These are phyloP conservation scores for Jimgerdemannia flammicorona DNA, from an alignment of 192 early-diverging fungal genomes.

Conservation along the genomic window DNA sequence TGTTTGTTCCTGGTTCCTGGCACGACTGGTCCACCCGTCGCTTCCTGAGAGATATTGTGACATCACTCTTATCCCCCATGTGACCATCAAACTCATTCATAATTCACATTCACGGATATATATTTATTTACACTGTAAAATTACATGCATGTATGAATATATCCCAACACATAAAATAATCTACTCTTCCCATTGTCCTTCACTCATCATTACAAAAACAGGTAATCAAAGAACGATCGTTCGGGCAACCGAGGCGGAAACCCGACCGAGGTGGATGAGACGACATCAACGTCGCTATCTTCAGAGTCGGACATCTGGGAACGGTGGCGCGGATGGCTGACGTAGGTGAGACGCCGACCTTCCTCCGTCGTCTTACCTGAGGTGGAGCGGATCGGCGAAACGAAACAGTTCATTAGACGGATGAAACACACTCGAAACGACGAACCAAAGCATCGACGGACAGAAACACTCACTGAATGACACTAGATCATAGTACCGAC, in stretches of 20 bases:
- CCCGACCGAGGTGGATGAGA: not conserved
- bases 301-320: not conserved
- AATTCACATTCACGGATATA: no score
- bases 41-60: no score
- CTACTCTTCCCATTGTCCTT: no score
- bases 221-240: constrained; percentile 1
- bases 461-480: constrained; percentile 45
- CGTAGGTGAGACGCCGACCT: not conserved
- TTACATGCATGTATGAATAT: no score
- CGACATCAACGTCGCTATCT: not conserved
- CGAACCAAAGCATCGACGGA: not conserved
- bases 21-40: no score
- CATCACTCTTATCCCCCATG: no score
- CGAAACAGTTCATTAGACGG: not conserved
- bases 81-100: no score
- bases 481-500: constrained; percentile 36
- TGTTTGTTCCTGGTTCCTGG: not conserved
- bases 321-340: not conserved
- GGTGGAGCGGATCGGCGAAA: not conserved
- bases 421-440: not conserved
- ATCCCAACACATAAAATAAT: no score
- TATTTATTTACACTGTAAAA: no score
- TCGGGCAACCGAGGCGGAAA: not conserved
- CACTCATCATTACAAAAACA: not conserved
- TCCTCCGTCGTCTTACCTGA: not conserved